phyloP scores from a whole-genome alignment of 192 early-diverging fungal genomes.

The Mortierella claussenii region DNA sequence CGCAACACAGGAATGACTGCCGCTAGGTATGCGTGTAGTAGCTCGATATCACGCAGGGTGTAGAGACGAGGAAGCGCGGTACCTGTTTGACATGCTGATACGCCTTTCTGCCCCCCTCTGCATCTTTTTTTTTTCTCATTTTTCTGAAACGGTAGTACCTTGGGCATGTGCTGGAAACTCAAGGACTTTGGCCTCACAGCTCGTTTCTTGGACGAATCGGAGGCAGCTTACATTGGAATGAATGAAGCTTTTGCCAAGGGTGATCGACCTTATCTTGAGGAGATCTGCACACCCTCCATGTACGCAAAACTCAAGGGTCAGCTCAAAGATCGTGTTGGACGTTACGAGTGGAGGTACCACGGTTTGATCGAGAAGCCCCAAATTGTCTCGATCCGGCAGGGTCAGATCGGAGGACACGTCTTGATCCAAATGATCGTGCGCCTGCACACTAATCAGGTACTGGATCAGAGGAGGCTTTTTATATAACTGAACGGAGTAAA shows the following conservation, averaged over 20 bases:
- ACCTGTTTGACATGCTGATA: no score
- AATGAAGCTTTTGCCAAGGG: conserved; percentile 77
- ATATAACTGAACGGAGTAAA: no score
- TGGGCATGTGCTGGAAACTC: conserved; percentile 62
- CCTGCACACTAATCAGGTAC: conserved; percentile 72
- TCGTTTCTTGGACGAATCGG: conserved; percentile 66
- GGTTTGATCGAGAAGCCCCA: conserved; percentile 63
- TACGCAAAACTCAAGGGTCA: conserved; percentile 69
- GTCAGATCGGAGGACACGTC: conserved; percentile 58
- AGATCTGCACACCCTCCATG: conserved; percentile 70
- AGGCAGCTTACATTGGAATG: conserved; percentile 71
- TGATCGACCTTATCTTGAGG: conserved; percentile 63
- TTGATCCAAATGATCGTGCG: conserved; percentile 73
- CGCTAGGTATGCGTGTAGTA: conserved; percentile 13
- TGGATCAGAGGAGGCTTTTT: neutral
- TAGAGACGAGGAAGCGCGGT: no score
- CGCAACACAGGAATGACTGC: conserved; percentile 58
- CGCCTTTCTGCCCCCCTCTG: neutral
- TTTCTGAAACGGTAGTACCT: conserved; percentile 22
- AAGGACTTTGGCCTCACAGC: conserved; percentile 66
- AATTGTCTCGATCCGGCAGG: conserved; percentile 69
- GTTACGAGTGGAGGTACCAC: conserved; percentile 71
- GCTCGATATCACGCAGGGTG: no score
- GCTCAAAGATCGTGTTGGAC: conserved; percentile 63
- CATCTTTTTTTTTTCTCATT: neutral